Percentiles rank a stretch among this genome's conserved stretches.
These are phyloP conservation scores for Moelleriella libera DNA, from an alignment of 2,329 filamentous ascomycete species.

Conservation along the genomic window DNA sequence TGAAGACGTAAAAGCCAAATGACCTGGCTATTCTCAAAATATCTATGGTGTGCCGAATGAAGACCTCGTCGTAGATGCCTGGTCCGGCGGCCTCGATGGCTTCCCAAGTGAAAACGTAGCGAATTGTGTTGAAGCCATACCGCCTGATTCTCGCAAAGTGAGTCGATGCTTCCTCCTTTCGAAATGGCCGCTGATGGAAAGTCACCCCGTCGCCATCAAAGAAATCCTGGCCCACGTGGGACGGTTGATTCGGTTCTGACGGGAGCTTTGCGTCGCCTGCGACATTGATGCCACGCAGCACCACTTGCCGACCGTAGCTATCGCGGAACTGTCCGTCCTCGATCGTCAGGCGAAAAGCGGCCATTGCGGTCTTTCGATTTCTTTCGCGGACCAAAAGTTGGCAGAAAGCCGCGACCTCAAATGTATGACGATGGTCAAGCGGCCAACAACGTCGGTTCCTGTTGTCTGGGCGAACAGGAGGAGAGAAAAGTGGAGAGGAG, in stretches of 20 bases:
- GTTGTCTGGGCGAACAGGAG: no score
- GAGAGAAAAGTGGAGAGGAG: no score
- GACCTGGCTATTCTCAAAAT: conserved; percentile 70
- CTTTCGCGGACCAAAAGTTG: no score
- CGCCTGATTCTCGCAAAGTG: conserved; percentile 79
- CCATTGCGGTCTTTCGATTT: conserved; percentile 38
- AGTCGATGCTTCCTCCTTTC: conserved; percentile 63
- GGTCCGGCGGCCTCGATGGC: conserved; percentile 91
- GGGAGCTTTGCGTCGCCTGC: conserved; percentile 86
- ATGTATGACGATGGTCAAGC: no score
- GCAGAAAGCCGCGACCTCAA: neutral
- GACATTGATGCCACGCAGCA: conserved; percentile 85
- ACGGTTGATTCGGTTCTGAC: conserved; percentile 65
- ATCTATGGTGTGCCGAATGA: conserved; percentile 81
- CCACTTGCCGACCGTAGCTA: conserved; percentile 65
- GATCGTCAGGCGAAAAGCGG: conserved; percentile 63
- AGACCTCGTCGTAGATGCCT: conserved; percentile 84
- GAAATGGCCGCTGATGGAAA: conserved; percentile 77
- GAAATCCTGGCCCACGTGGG: conserved; percentile 65
- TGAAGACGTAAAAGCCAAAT: conserved; percentile 92
- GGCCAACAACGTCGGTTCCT: no score
- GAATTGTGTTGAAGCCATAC: conserved; percentile 91
- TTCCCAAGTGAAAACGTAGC: conserved; percentile 98
- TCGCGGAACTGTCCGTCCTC: conserved; percentile 81
- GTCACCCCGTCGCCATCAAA: conserved; percentile 87